Percentiles rank a stretch among this genome's conserved stretches.
Conservation (phyloP, 2,329 filamentous ascomycete species). For the Nemania abortiva region DNA sequence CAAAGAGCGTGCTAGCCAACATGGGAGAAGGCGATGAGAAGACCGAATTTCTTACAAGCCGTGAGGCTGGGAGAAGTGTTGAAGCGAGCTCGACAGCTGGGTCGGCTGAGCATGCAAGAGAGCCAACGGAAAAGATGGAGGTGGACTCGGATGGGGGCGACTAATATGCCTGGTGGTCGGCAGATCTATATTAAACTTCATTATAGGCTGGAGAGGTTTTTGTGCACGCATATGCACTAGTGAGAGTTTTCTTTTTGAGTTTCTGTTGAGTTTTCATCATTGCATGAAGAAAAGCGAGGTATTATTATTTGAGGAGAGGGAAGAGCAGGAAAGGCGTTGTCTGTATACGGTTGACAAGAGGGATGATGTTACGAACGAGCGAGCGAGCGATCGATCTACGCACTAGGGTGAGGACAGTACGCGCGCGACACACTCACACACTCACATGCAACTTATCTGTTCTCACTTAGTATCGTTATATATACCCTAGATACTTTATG, state of each 20-base stretch:
- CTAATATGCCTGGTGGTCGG: not conserved
- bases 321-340: not conserved
- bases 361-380: slow-evolving; percentile 6
- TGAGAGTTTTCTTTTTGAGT: slow-evolving; percentile 1
- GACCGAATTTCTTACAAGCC: slow-evolving; percentile 28
- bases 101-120: slow-evolving; percentile 41
- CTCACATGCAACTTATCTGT: not conserved
- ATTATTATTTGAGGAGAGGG: not conserved
- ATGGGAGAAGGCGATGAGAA: slow-evolving; percentile 46
- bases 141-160: slow-evolving; percentile 49
- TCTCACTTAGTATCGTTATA: slow-evolving; percentile 17
- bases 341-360: slow-evolving; percentile 18
- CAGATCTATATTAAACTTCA: not conserved
- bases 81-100: slow-evolving; percentile 38
- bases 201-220: not conserved
- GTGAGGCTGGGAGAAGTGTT: slow-evolving; percentile 34
- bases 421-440: not conserved
- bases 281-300: slow-evolving; percentile 5
- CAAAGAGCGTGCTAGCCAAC: slow-evolving; percentile 40
- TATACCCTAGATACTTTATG: slow-evolving; percentile 33
- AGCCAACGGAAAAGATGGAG: slow-evolving; percentile 48
- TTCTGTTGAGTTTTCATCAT: too few relatives aligned
- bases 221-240: not conserved
- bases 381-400: slow-evolving; percentile 15
- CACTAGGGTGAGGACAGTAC: slow-evolving; percentile 1